Percentiles rank a stretch among this genome's conserved stretches.
Evolutionary conservation across 106 monocot genomes (phyloP).

Genomic region (Dioscorea zingiberensis): DNA sequence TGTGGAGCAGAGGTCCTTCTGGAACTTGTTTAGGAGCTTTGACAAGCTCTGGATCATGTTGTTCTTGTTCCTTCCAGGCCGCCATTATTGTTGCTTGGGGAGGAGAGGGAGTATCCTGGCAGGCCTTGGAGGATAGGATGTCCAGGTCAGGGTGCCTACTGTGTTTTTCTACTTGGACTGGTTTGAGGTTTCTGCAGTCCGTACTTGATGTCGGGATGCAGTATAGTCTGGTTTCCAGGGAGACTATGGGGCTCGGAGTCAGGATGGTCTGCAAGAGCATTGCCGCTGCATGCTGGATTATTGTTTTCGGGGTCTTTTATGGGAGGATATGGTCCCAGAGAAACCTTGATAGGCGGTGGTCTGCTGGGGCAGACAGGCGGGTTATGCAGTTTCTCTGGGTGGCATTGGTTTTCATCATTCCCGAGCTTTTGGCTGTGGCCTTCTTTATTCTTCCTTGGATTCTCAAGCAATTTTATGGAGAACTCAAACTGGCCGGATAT

Average conservation of each 20-base stretch:
- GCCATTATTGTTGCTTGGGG: conserved; percentile 78
- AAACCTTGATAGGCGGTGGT: conserved; percentile 49
- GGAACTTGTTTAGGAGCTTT: conserved; percentile 80
- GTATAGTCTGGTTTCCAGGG: conserved; percentile 55
- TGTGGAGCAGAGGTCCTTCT: conserved; percentile 85
- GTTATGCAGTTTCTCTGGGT: conserved; percentile 50
- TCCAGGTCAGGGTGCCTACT: conserved; percentile 49
- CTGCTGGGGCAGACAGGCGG: conserved; percentile 32
- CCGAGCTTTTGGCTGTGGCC: conserved; percentile 52
- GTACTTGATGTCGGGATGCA: conserved; percentile 70
- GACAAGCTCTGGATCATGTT: conserved; percentile 92
- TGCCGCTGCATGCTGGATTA: conserved; percentile 45
- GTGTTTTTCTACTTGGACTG: conserved; percentile 87
- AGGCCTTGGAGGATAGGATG: conserved; percentile 40
- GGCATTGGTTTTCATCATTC: conserved; percentile 58
- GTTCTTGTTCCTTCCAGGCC: conserved; percentile 73
- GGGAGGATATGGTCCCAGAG: conserved; percentile 55
- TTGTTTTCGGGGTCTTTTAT: conserved; percentile 55
- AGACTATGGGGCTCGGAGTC: conserved; percentile 43
- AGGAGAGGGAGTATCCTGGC: conserved; percentile 49
- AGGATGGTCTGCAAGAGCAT: conserved; percentile 70
- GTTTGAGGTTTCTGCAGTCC: conserved; percentile 63
- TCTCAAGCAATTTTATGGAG: conserved; percentile 74
- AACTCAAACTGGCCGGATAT: conserved; percentile 80
- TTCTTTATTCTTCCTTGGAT: conserved; percentile 81